Percentiles rank a stretch among this genome's conserved stretches.
Conservation (phyloP, 2,329 filamentous ascomycete genomes). For the Pseudogymnoascus sp. region DNA sequence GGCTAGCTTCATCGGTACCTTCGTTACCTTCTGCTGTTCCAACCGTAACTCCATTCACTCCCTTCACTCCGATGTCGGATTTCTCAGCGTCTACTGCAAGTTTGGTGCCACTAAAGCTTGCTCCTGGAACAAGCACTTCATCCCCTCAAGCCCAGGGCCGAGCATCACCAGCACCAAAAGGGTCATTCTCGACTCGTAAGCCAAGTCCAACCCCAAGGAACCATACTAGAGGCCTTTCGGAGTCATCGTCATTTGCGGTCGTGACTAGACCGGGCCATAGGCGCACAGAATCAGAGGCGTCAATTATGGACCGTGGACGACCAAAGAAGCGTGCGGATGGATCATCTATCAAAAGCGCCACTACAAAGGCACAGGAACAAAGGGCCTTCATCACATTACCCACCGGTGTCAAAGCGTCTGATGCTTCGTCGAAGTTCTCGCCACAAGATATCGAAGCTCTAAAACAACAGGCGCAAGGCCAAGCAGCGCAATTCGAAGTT, state of each 20-base stretch:
- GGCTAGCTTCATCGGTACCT: slow-evolving; percentile 14
- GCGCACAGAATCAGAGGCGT: slow-evolving; percentile 48
- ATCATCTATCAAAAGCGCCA: slow-evolving; percentile 27
- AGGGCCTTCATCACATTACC: slow-evolving; percentile 54
- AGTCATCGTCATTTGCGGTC: neutral
- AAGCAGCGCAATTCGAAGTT: slow-evolving; percentile 57
- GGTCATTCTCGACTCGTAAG: neutral
- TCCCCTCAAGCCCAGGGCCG: slow-evolving; percentile 14
- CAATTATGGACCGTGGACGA: slow-evolving; percentile 53
- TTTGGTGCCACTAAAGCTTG: neutral
- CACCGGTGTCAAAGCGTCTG: slow-evolving; percentile 43
- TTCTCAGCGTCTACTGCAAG: neutral
- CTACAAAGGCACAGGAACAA: slow-evolving; percentile 38
- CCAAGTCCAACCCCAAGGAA: neutral
- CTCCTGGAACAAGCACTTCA: neutral
- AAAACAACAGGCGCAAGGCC: slow-evolving; percentile 52
- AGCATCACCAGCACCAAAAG: slow-evolving; percentile 18
- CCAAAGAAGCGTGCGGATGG: slow-evolving; percentile 45
- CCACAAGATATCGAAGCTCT: slow-evolving; percentile 41
- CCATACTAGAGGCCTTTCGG: neutral
- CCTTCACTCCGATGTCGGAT: slow-evolving; percentile 36
- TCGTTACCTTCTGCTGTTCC: slow-evolving; percentile 4
- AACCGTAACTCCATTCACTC: slow-evolving; percentile 27
- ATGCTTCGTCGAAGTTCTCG: slow-evolving; percentile 42
- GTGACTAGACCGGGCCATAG: slow-evolving; percentile 32